Percentiles rank a stretch among this genome's conserved stretches.
Evolutionary conservation across 768 basidiomycete species (phyloP).

Genomic region (Leccinum imitatum): DNA sequence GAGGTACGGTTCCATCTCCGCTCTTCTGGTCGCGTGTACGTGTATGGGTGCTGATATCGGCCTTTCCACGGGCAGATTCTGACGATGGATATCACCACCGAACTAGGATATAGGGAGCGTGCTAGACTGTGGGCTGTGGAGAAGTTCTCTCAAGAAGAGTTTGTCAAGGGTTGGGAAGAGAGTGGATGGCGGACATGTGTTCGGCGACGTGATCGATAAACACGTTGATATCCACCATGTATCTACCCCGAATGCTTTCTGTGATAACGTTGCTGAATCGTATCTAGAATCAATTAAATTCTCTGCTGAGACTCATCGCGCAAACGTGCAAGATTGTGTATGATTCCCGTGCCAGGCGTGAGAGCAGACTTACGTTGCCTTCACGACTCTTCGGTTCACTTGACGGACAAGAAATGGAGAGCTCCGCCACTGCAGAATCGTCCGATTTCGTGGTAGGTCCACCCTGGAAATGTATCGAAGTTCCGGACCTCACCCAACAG

Average conservation of each 20-base stretch:
- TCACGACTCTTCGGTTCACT: not conserved
- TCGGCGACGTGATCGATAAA: constrained; percentile 1
- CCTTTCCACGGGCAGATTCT: constrained; percentile 34
- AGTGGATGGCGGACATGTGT: constrained; percentile 54
- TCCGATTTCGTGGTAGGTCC: not conserved
- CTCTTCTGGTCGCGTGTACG: constrained; percentile 3
- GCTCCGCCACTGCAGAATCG: not conserved
- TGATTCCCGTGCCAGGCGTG: not conserved
- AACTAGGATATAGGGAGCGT: constrained; percentile 60
- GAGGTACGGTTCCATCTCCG: constrained; percentile 33
- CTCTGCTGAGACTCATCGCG: not conserved
- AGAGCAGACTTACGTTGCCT: not conserved
- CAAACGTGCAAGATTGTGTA: not conserved
- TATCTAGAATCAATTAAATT: not conserved
- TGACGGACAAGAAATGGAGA: not conserved
- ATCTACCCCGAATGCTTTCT: not conserved
- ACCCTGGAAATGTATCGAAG: not conserved
- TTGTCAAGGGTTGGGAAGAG: constrained; percentile 71
- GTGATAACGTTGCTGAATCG: not conserved
- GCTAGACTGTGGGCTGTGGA: constrained; percentile 71
- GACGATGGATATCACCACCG: constrained; percentile 51
- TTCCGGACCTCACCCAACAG: not conserved
- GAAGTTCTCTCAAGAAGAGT: constrained; percentile 74
- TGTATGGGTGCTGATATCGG: constrained; percentile 11
- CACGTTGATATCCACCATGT: not conserved